Evolutionary conservation across 805 yeast species (phyloP), one percentile per base, ranked within the genome.

Genomic region (Teunomyces tritomae): DNA sequence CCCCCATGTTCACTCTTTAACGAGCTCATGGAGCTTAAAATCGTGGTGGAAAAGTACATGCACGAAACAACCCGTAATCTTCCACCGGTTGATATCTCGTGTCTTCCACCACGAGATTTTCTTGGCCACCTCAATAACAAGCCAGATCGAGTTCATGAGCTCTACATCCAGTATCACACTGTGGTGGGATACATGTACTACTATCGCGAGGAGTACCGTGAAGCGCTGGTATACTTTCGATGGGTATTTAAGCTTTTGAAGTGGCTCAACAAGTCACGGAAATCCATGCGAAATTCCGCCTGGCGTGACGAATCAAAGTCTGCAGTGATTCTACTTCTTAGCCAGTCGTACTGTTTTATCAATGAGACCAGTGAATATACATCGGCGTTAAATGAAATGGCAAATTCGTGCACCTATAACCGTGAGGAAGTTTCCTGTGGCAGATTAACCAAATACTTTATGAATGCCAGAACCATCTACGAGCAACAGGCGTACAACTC

Each of bases 211-310:
- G 46, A 60, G 11, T 63, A 57, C 45, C 26, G 14, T 1, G 49
- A 37, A 33, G 60, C 67, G 4, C 17, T 53, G 2, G 26, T 39
- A 5, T 46, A 45, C 11, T 61, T 62, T 39, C 37, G 44, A 1
- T 63, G 67, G 67, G 43, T 50, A 4, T 28, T 52, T 10, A 37
- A 47, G 26, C 57, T 61, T 27, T 43, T 61, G 24, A 43, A 37
- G 6, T 28, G 37, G 4, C 33, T 52, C 10, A 37, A 40, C 17
- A 37, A 37, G 40, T 26, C 17, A 8, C 8, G 13, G 6, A 7
- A 11, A 13, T 8, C 27, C 3, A 5, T 20, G 29, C 13, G 29
- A 39, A 41, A 32, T 30, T 45, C 11, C 3, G 13, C 14, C 7
- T 48, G 14, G 36, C 33, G 26, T 8, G 4, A 9, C 16, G 28